phyloP scores from a whole-genome alignment of 2,329 filamentous ascomycete species.

The Hirsutella minnesotensis region DNA sequence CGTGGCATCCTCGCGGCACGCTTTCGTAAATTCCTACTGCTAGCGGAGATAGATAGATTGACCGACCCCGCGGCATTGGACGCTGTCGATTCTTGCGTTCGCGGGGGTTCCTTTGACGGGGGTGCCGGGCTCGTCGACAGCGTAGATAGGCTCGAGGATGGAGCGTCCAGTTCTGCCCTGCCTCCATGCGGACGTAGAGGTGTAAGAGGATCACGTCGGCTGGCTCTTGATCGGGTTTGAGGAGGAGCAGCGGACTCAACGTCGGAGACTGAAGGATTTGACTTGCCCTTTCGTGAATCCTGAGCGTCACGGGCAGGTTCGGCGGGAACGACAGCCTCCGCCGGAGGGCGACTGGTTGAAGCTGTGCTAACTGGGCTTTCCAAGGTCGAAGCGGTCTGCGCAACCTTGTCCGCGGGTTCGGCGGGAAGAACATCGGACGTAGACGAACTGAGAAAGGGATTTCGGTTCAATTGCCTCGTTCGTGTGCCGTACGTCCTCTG shows the following conservation, averaged over 20 bases:
- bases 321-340: not conserved
- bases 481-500: slow-evolving; percentile 12
- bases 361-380: not conserved
- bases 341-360: not conserved
- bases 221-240: slow-evolving; percentile 3
- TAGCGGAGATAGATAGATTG: slow-evolving; percentile 12
- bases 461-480: slow-evolving; percentile 8
- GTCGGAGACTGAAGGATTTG: not conserved
- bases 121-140: slow-evolving; percentile 26
- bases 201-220: slow-evolving; percentile 9
- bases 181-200: slow-evolving; percentile 9
- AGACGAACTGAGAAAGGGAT: slow-evolving; percentile 18
- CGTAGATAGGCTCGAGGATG: slow-evolving; percentile 27
- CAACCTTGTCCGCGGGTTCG: slow-evolving; percentile 6
- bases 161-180: slow-evolving; percentile 8
- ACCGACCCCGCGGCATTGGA: slow-evolving; percentile 12
- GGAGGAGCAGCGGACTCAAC: not conserved
- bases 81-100: slow-evolving; percentile 18
- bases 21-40: slow-evolving; percentile 8
- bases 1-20: slow-evolving; percentile 7
- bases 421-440: slow-evolving; percentile 12
- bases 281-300: not conserved
- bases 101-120: slow-evolving; percentile 23
- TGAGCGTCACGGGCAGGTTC: not conserved
- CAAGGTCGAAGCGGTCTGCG: slow-evolving; percentile 7